phyloP scores from a whole-genome alignment of 1,139 yeast genomes.

The Ogataea hybrid region DNA sequence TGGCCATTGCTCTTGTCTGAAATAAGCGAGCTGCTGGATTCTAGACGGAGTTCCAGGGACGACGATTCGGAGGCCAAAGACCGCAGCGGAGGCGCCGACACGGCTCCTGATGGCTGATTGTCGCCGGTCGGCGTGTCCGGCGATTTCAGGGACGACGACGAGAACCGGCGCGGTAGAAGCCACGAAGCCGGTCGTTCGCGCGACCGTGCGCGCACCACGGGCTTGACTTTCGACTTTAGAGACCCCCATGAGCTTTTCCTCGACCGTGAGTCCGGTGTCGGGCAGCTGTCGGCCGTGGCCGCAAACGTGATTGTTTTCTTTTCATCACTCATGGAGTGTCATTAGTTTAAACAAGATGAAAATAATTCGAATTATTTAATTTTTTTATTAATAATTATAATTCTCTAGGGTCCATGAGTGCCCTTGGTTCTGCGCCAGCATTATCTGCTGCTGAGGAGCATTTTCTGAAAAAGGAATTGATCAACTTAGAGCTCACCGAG shows the following conservation, averaged over 20 bases:
- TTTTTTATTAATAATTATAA: neutral
- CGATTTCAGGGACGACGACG: conserved; percentile 10
- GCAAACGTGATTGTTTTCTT: conserved; percentile 6
- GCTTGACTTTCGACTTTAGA: conserved; percentile 15
- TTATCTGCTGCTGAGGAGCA: conserved; percentile 71
- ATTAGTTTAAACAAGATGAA: conserved; percentile 1
- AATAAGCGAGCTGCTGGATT: conserved; percentile 12
- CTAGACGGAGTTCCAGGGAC: conserved; percentile 8
- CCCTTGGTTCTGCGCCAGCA: neutral
- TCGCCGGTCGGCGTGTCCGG: neutral
- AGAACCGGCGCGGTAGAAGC: conserved; percentile 19
- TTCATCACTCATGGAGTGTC: conserved; percentile 3
- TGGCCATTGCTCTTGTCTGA: conserved; percentile 24
- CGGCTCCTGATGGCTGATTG: neutral
- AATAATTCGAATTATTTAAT: neutral
- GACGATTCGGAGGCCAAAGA: conserved; percentile 4
- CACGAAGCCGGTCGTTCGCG: conserved; percentile 16
- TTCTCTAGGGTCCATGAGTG: neutral
- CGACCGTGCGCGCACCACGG: conserved; percentile 7
- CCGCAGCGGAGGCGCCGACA: conserved; percentile 7
- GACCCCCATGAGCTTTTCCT: conserved; percentile 21
- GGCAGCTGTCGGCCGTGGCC: neutral
- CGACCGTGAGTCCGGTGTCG: neutral
- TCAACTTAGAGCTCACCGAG: conserved; percentile 55
- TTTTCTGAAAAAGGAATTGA: conserved; percentile 75